Conservation (phyloP, 768 basidiomycete genomes). For the Leccinum variicolor region DNA sequence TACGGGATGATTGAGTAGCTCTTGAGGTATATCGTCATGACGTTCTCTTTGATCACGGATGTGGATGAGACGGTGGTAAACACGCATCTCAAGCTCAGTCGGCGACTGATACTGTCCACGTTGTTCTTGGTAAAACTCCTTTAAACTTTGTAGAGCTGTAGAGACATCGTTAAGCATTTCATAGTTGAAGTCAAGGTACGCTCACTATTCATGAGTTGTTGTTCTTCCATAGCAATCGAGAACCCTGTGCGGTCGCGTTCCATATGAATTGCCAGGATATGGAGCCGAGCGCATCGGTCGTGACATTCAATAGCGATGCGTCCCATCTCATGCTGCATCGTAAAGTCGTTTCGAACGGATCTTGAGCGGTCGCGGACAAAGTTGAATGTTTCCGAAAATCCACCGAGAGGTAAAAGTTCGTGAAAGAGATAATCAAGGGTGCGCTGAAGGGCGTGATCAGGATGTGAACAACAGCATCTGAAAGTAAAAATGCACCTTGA, state of each 20-base stretch:
- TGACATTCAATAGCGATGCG: constrained; percentile 82
- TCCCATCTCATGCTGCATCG: constrained; percentile 83
- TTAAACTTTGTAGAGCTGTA: constrained; percentile 87
- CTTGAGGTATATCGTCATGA: constrained; percentile 65
- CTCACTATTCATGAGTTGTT: constrained; percentile 90
- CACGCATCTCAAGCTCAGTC: constrained; percentile 92
- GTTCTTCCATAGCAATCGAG: constrained; percentile 71
- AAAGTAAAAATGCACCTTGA: constrained; percentile 51
- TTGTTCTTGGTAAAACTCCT: constrained; percentile 91
- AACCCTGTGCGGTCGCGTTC: constrained; percentile 57
- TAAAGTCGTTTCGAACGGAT: constrained; percentile 89
- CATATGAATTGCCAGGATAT: constrained; percentile 77
- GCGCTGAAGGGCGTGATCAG: constrained; percentile 39
- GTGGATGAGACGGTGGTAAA: constrained; percentile 91
- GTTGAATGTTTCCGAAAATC: constrained; percentile 66
- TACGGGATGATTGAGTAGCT: constrained; percentile 68
- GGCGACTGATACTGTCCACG: constrained; percentile 63
- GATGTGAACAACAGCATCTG: not conserved
- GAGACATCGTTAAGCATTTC: not conserved
- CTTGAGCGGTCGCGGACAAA: constrained; percentile 94
- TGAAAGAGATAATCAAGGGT: constrained; percentile 94
- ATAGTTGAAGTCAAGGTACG: constrained; percentile 5
- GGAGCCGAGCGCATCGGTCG: constrained; percentile 91
- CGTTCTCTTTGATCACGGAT: constrained; percentile 82
- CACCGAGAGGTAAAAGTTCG: constrained; percentile 64